phyloP scores from a whole-genome alignment of 495 filamentous ascomycete species.

The Neohortaea acidophila region DNA sequence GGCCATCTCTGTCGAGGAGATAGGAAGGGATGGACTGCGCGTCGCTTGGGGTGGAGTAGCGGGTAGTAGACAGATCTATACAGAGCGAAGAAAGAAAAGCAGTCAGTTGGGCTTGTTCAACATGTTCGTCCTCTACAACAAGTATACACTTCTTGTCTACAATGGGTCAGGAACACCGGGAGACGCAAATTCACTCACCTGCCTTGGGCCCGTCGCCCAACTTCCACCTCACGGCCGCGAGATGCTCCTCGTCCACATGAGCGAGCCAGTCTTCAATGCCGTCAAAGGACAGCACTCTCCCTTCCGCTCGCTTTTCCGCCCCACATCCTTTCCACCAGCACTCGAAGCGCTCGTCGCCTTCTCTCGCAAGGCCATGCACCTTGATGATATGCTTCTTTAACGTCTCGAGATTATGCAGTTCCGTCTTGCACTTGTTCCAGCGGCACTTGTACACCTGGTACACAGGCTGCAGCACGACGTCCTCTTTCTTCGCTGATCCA shows the following conservation, averaged over 20 bases:
- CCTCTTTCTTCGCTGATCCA: neutral
- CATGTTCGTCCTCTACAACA: no score
- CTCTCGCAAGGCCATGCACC: slow-evolving; percentile 33
- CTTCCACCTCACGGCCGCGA: slow-evolving; percentile 45
- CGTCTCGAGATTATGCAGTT: slow-evolving; percentile 60
- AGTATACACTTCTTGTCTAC: no score
- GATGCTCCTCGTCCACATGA: slow-evolving; percentile 48
- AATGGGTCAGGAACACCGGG: no score
- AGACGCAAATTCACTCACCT: slow-evolving; percentile 20
- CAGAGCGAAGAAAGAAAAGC: no score
- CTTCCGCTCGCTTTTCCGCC: slow-evolving; percentile 7
- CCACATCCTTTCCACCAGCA: slow-evolving; percentile 38
- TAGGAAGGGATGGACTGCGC: slow-evolving; percentile 19
- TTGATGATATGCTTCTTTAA: slow-evolving; percentile 52
- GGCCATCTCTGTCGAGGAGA: slow-evolving; percentile 25
- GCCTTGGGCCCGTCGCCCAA: slow-evolving; percentile 48
- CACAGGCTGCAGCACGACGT: slow-evolving; percentile 5
- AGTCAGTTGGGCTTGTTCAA: no score
- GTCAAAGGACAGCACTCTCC: no score
- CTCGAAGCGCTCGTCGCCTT: slow-evolving; percentile 14
- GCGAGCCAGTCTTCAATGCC: slow-evolving; percentile 34
- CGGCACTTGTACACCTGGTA: slow-evolving; percentile 42
- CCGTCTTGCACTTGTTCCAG: slow-evolving; percentile 50
- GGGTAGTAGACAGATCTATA: neutral
- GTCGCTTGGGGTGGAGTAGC: neutral